These are phyloP conservation scores for Achaetomiella virescens DNA, from an alignment of 495 filamentous ascomycete species.

Conservation along the genomic window DNA sequence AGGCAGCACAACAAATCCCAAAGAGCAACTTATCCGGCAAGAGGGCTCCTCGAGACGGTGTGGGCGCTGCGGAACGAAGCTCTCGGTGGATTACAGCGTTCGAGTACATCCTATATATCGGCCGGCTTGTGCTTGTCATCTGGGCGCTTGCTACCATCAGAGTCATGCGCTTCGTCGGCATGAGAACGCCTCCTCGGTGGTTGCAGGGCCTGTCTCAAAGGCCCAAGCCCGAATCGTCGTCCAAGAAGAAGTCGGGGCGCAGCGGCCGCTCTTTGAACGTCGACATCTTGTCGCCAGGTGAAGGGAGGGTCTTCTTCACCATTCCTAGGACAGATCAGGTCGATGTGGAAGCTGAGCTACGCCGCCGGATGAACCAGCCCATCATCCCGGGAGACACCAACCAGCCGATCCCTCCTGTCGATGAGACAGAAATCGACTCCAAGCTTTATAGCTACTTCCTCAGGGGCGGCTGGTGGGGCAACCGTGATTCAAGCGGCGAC, in stretches of 20 bases:
- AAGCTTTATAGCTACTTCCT: conserved; percentile 78
- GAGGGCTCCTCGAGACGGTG: conserved; percentile 54
- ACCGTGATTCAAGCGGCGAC: conserved; percentile 66
- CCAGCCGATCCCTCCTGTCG: conserved; percentile 15
- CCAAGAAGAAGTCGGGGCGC: conserved; percentile 41
- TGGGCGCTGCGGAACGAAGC: conserved; percentile 68
- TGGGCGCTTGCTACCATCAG: conserved; percentile 49
- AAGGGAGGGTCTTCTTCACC: conserved; percentile 48
- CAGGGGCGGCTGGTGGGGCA: conserved; percentile 73
- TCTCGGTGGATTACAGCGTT: conserved; percentile 66
- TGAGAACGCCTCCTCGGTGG: conserved; percentile 57
- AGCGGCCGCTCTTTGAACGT: conserved; percentile 6
- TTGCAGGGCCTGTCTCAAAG: conserved; percentile 48
- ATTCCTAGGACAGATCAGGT: conserved; percentile 54
- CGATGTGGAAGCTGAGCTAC: conserved; percentile 73
- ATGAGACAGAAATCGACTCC: conserved; percentile 63
- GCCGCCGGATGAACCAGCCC: conserved; percentile 44
- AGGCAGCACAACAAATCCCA: conserved; percentile 47
- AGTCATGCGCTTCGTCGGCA: conserved; percentile 52
- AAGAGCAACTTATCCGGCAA: conserved; percentile 37
- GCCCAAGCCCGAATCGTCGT: conserved; percentile 28
- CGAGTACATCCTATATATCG: conserved; percentile 68
- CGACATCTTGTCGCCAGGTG: conserved; percentile 17
- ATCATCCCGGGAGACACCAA: conserved; percentile 10
- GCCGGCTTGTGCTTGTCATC: conserved; percentile 56